Conservation (phyloP, 2,329 filamentous ascomycete genomes). For the Cercospora zeae-maydis region DNA sequence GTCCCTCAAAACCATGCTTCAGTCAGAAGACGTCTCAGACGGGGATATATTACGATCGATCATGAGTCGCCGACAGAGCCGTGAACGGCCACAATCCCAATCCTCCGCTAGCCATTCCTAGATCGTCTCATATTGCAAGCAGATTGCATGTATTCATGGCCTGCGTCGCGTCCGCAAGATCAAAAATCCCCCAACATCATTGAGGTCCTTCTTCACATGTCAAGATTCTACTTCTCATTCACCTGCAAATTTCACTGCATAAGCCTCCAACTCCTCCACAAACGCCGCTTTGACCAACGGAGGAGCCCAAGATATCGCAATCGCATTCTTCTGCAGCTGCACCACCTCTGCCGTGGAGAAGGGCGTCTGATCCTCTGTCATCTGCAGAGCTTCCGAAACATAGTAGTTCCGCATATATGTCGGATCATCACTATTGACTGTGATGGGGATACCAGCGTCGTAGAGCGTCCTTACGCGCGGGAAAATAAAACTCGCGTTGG, state of each 20-base stretch:
- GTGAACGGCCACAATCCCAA: too few species aligned
- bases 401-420: slow-evolving; percentile 51
- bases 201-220: background rate
- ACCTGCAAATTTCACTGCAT: background rate
- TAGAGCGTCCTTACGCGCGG: slow-evolving; percentile 45
- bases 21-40: too few species aligned
- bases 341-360: slow-evolving; percentile 46
- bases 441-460: slow-evolving; percentile 47
- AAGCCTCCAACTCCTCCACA: slow-evolving; percentile 13
- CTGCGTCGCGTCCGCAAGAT: too few species aligned
- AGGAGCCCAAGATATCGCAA: slow-evolving; percentile 50
- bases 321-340: slow-evolving; percentile 41
- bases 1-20: too few species aligned
- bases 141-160: too few species aligned
- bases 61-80: too few species aligned
- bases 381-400: slow-evolving; percentile 48
- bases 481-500: slow-evolving; percentile 43
- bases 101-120: too few species aligned
- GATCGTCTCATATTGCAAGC: too few species aligned
- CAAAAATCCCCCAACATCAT: too few species aligned
- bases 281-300: slow-evolving; percentile 36
- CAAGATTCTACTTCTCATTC: background rate
- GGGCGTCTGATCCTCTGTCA: slow-evolving; percentile 42
- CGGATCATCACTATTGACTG: slow-evolving; percentile 50
- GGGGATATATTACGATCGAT: too few species aligned